Conservation (phyloP, 1,284 basidiomycete genomes). For the Bjerkandera adusta region DNA sequence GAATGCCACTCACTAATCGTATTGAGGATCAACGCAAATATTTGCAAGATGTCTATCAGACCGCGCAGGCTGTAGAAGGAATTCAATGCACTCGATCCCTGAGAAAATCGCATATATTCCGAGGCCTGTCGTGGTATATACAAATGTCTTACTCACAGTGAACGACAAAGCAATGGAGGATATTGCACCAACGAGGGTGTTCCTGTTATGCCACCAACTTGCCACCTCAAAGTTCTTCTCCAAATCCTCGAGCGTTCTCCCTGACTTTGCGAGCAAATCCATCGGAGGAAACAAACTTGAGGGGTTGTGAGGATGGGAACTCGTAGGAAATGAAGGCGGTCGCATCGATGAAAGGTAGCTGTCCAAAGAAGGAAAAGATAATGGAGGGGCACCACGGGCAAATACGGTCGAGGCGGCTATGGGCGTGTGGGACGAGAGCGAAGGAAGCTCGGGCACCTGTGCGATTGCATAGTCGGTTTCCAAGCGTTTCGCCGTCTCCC, state of each 20-base stretch:
- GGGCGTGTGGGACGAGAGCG: constrained; percentile 38
- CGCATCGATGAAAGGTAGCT: constrained; percentile 48
- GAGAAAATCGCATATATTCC: neutral
- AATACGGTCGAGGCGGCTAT: constrained; percentile 56
- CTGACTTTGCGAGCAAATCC: constrained; percentile 47
- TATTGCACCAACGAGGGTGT: constrained; percentile 44
- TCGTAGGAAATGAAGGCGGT: constrained; percentile 36
- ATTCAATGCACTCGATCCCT: constrained; percentile 68
- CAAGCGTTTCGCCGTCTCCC: too few relatives aligned
- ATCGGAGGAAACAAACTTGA: constrained; percentile 58
- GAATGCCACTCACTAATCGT: constrained; percentile 48
- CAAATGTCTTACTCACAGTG: constrained; percentile 39
- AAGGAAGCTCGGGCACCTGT: neutral
- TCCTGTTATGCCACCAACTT: constrained; percentile 54
- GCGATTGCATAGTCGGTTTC: neutral
- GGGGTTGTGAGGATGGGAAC: neutral
- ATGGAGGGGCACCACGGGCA: constrained; percentile 49
- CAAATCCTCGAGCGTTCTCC: constrained; percentile 53
- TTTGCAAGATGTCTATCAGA: constrained; percentile 62
- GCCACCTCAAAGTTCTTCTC: constrained; percentile 48
- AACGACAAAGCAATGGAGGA: constrained; percentile 45
- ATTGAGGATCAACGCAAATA: constrained; percentile 66
- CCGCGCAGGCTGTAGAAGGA: constrained; percentile 70
- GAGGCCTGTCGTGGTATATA: neutral
- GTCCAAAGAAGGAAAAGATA: constrained; percentile 61